Base-by-base conservation (phyloP, 257 asterid species). In the Nicotiana tabacum region DNA sequence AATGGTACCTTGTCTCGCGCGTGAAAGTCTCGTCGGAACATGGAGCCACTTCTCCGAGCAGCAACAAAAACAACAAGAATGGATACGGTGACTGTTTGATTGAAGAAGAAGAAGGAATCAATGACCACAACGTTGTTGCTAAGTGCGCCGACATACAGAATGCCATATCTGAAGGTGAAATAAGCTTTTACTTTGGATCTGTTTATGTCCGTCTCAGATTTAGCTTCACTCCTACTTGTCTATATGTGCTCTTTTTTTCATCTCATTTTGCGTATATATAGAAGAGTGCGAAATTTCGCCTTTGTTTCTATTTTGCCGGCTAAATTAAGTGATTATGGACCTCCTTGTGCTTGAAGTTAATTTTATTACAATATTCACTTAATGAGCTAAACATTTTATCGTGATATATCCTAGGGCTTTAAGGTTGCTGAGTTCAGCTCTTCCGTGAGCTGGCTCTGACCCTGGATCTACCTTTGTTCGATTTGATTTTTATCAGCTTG, bases 141-240 rank as follows among this genome's bases (percentile, higher is more conserved):
- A 93, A 90, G 94, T 93, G 98, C 78, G 96, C 98, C 79, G 98
- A 93, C 80, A 93, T 93, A 87, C 98, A 95, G 84, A 90, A 9
- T 82, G 98, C 98, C 57, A 93, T 92, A 67, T 93, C 98, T 15
- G 97, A 95, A 83, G 98, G 98, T 95, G 9, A 89, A 89, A 27
- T 72, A 21, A 68, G 39, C 51, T 55, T 48, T 12, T 46, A 72
- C 11, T 32, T 51, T 43, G 62, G 90, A 86, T 90, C 88, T 86
- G 70, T n/a, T 1, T 81, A n/a, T 8, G 60, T 68, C 70, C 62
- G 2, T 30, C 9, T 4, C 61, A 86, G 88, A 90, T 91, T 89
- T 91, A 72, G 21, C 77, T 83, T 53, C 53, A 48, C 8, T 30
- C 3, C 35, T 5, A 12, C 17, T 53, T 2, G 4, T 4, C 32